Evolutionary conservation across 106 monocot genomes (phyloP).

Genomic region (Dendrobium chrysotoxum): DNA sequence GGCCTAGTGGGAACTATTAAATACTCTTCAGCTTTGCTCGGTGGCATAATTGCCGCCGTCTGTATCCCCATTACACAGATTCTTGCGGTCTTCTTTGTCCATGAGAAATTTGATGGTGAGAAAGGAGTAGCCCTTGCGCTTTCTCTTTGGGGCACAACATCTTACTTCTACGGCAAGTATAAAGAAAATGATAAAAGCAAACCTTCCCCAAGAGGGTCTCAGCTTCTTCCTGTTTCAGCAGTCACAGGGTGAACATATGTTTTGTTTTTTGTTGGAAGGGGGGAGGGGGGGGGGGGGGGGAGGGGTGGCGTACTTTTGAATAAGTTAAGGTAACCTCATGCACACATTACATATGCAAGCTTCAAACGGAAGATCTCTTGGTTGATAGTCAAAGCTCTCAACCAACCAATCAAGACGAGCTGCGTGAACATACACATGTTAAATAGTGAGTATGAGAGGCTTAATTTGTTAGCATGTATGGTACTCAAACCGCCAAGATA

Average conservation of each 20-base stretch:
- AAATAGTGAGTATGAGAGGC: too few species aligned
- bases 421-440: too few species aligned
- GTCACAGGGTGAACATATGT: background rate
- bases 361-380: too few species aligned
- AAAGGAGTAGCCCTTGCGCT: slow-evolving; percentile 52
- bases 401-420: too few species aligned
- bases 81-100: slow-evolving; percentile 35
- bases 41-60: slow-evolving; percentile 42
- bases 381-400: too few species aligned
- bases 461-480: too few species aligned
- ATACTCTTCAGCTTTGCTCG: slow-evolving; percentile 48
- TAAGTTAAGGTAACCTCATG: too few species aligned
- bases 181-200: slow-evolving; percentile 13
- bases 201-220: background rate
- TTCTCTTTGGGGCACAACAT: slow-evolving; percentile 48
- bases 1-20: slow-evolving; percentile 53
- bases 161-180: slow-evolving; percentile 50
- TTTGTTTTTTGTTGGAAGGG: too few species aligned
- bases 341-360: too few species aligned
- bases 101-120: slow-evolving; percentile 31
- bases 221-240: background rate
- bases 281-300: too few species aligned
- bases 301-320: too few species aligned
- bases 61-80: slow-evolving; percentile 59
- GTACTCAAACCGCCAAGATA: too few species aligned